Evolutionary conservation across 495 filamentous ascomycete genomes (phyloP).

Genomic region (Annulohypoxylon stygium): DNA sequence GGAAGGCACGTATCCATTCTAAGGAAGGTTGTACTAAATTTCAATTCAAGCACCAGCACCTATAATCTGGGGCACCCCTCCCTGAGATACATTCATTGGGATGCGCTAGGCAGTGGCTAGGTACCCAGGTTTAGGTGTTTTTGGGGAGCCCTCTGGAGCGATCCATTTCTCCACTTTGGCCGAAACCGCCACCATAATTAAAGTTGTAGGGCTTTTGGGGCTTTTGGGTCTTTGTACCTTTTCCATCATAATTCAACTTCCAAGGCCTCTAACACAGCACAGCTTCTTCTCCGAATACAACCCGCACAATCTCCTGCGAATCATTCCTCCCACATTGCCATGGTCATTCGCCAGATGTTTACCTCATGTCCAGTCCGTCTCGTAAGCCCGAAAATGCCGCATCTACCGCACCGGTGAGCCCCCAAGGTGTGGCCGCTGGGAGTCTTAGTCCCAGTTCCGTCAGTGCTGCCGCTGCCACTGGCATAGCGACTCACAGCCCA

Average conservation of each 20-base stretch:
- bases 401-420: constrained; percentile 63
- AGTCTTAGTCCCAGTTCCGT: constrained; percentile 34
- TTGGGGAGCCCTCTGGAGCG: neutral
- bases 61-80: constrained; percentile 31
- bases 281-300: constrained; percentile 37
- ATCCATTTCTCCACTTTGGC: constrained; percentile 40
- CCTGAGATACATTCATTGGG: neutral
- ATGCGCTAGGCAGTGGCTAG: neutral
- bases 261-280: constrained; percentile 10
- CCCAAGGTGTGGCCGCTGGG: constrained; percentile 49
- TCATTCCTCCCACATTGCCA: constrained; percentile 53
- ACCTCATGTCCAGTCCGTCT: constrained; percentile 64
- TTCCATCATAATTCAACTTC: constrained; percentile 48
- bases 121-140: constrained; percentile 7
- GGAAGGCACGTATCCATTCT: neutral
- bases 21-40: neutral
- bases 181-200: constrained; percentile 46
- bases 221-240: constrained; percentile 27
- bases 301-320: constrained; percentile 42
- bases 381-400: constrained; percentile 63
- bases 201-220: constrained; percentile 33
- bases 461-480: constrained; percentile 45
- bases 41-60: constrained; percentile 15
- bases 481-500: constrained; percentile 47
- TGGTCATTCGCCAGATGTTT: constrained; percentile 61